Conservation (phyloP, 2,329 filamentous ascomycete species). For the Tolypocladium ovalisporum region DNA sequence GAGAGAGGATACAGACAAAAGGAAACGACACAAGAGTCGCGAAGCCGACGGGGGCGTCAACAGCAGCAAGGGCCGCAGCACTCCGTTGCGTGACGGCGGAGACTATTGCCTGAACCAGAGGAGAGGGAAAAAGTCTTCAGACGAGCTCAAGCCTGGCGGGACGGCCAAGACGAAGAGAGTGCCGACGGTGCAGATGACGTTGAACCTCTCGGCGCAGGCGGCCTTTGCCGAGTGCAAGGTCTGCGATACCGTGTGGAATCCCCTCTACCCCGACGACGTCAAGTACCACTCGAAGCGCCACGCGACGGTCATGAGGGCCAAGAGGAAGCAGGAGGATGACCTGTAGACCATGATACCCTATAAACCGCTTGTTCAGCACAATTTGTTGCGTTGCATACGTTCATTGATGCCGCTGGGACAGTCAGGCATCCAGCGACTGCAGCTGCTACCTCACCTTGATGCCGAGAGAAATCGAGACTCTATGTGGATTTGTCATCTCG, state of each 20-base stretch:
- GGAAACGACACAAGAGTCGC: neutral
- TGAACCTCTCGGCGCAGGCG: constrained; percentile 30
- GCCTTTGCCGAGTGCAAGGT: constrained; percentile 31
- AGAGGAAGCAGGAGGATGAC: constrained; percentile 11
- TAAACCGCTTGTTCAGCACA: neutral
- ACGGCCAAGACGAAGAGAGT: constrained; percentile 1
- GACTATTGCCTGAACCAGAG: neutral
- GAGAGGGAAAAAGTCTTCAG: neutral
- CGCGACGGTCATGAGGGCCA: constrained; percentile 18
- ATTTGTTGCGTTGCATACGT: neutral
- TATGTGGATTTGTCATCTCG: too few relatives aligned
- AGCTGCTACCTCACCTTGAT: neutral
- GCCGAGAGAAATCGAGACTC: too few relatives aligned
- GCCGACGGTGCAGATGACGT: constrained; percentile 27
- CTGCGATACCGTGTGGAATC: constrained; percentile 33
- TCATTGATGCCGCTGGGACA: neutral
- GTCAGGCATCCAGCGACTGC: neutral
- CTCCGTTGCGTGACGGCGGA: neutral
- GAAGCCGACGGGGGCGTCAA: neutral
- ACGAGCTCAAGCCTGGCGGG: neutral
- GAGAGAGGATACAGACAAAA: constrained; percentile 1
- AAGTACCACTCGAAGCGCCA: constrained; percentile 30
- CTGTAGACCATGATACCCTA: constrained; percentile 5
- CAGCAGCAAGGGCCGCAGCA: neutral
- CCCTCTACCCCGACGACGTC: constrained; percentile 30